Percentiles rank a stretch among this genome's conserved stretches.
phyloP scores from a whole-genome alignment of 2,329 filamentous ascomycete genomes.

The Xylariomycetidae sp. region DNA sequence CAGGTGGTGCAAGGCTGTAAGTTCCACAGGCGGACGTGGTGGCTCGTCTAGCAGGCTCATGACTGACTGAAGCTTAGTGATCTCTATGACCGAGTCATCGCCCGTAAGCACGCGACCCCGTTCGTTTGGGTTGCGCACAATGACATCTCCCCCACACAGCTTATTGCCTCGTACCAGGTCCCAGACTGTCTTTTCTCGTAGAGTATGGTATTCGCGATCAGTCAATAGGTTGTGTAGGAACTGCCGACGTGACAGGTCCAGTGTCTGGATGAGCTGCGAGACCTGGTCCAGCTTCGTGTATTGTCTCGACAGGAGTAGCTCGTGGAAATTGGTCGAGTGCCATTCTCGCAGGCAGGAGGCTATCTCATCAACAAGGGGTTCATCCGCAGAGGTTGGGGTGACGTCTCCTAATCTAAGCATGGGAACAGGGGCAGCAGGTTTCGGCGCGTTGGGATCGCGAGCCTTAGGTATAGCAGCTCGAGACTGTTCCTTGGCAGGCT shows the following conservation, averaged over 20 bases:
- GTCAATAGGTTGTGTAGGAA: constrained; percentile 94
- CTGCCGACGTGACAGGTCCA: constrained; percentile 83
- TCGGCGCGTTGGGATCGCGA: constrained; percentile 62
- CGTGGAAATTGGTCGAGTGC: constrained; percentile 96
- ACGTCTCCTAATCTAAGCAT: constrained; percentile 98
- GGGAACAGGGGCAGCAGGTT: constrained; percentile 86
- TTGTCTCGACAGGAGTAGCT: constrained; percentile 76
- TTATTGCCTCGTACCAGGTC: constrained; percentile 93
- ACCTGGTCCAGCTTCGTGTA: constrained; percentile 80
- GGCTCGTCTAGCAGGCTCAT: constrained; percentile 90
- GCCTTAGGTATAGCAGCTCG: too few relatives aligned
- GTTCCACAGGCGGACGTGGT: constrained; percentile 64
- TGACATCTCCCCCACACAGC: constrained; percentile 86
- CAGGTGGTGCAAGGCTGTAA: constrained; percentile 72
- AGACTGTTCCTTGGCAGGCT: too few relatives aligned
- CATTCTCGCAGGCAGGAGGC: constrained; percentile 94
- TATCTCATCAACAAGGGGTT: constrained; percentile 95
- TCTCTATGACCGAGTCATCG: constrained; percentile 87
- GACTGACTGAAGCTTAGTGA: constrained; percentile 85
- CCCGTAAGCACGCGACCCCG: constrained; percentile 83
- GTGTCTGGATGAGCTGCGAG: constrained; percentile 71
- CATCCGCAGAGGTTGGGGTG: constrained; percentile 80
- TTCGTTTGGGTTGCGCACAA: constrained; percentile 83
- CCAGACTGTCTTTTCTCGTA: constrained; percentile 92
- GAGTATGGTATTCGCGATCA: constrained; percentile 68